Conservation (phyloP, 2,329 filamentous ascomycete species). For the Sporothrix variecibatus region DNA sequence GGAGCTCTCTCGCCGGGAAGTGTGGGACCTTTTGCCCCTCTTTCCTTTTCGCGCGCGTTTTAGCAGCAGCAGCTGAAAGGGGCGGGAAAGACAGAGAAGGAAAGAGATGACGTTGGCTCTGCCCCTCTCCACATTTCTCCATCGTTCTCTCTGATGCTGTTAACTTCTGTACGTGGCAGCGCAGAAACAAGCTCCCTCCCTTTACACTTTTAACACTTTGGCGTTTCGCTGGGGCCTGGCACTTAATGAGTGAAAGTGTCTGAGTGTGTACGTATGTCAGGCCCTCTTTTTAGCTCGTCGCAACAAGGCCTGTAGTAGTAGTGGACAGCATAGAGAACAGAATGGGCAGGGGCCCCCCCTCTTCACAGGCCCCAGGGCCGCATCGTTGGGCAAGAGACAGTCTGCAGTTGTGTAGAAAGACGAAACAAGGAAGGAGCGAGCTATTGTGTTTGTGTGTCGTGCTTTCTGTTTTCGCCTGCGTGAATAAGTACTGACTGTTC, state of each 20-base stretch:
- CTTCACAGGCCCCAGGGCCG: neutral
- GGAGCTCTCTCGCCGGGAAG: neutral
- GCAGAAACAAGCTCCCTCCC: neutral
- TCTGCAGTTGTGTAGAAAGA: neutral
- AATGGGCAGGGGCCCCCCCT: neutral
- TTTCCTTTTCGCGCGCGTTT: neutral
- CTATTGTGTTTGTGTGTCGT: neutral
- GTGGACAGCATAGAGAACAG: neutral
- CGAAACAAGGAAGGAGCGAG: slow-evolving; percentile 15
- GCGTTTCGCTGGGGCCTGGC: neutral
- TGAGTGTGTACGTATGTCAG: slow-evolving; percentile 16
- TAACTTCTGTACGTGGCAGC: neutral
- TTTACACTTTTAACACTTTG: neutral
- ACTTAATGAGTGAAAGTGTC: too few relatives aligned
- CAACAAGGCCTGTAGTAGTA: neutral
- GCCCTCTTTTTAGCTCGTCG: neutral
- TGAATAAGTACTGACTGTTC: slow-evolving; percentile 21
- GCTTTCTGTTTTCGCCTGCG: neutral
- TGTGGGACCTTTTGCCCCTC: neutral
- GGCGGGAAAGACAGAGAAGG: neutral
- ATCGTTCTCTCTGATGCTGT: neutral
- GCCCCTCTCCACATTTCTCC: neutral
- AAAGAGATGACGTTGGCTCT: slow-evolving; percentile 16
- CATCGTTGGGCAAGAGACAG: slow-evolving; percentile 18
- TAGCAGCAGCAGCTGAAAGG: slow-evolving; percentile 12